Conservation (phyloP, 768 basidiomycete genomes). For the Calvatia gigantea region DNA sequence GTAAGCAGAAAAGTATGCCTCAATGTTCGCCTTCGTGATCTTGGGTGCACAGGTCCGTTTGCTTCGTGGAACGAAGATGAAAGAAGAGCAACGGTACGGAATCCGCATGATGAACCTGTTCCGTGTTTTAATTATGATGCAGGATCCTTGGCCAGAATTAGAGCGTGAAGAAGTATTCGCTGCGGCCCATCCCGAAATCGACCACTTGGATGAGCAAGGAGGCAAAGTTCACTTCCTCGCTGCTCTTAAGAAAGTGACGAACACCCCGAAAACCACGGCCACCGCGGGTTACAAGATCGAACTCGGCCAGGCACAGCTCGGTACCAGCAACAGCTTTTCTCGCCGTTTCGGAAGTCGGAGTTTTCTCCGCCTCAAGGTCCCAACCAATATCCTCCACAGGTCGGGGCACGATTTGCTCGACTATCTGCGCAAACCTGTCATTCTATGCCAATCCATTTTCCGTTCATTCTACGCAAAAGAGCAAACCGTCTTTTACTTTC, state of each 20-base stretch:
- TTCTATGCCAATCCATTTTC: constrained; percentile 53
- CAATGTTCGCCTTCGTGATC: not conserved
- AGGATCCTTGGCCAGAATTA: constrained; percentile 65
- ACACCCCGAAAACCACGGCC: constrained; percentile 13
- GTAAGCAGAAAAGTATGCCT: not conserved
- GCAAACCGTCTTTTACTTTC: constrained; percentile 47
- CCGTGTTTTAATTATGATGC: not conserved
- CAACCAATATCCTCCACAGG: constrained; percentile 28
- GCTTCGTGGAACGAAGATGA: constrained; percentile 20
- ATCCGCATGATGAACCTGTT: not conserved
- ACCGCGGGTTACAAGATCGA: constrained; percentile 30
- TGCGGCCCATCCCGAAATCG: constrained; percentile 28
- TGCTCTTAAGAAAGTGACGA: constrained; percentile 25
- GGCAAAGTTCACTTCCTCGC: constrained; percentile 57
- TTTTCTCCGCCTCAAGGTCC: constrained; percentile 49
- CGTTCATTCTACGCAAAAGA: constrained; percentile 64
- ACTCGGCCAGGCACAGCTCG: constrained; percentile 47
- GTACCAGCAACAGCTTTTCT: constrained; percentile 52
- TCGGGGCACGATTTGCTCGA: constrained; percentile 27
- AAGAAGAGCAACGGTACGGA: constrained; percentile 18
- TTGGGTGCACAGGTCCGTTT: not conserved
- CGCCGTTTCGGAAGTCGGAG: constrained; percentile 63
- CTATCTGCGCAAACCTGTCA: constrained; percentile 46
- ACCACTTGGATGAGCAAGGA: constrained; percentile 24
- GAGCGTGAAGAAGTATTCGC: constrained; percentile 52